Evolutionary conservation across 1,284 basidiomycete species (phyloP).

Genomic region (Malassezia yamatoensis): DNA sequence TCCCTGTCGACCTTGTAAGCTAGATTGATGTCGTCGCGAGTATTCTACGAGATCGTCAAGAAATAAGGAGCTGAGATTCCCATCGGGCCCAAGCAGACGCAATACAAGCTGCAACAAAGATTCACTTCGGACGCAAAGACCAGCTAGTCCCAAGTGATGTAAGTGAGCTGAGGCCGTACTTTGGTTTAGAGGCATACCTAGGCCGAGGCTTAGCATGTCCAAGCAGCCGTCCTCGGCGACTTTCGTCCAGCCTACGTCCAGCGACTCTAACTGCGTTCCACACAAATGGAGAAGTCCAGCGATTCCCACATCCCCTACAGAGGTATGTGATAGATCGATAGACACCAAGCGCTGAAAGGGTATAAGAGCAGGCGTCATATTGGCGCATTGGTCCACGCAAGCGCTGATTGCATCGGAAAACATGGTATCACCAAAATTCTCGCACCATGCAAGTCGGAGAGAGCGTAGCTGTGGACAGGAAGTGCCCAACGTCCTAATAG

Average conservation of each 20-base stretch:
- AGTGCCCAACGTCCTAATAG: neutral
- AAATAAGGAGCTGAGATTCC: slow-evolving; percentile 1
- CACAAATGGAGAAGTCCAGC: slow-evolving; percentile 7
- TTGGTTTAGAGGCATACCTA: neutral
- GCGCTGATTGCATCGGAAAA: slow-evolving; percentile 4
- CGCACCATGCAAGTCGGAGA: slow-evolving; percentile 12
- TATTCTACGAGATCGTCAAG: slow-evolving; percentile 17
- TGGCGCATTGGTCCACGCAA: neutral
- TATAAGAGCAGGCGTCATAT: slow-evolving; percentile 2
- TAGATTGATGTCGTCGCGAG: slow-evolving; percentile 11
- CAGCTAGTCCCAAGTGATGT: slow-evolving; percentile 10
- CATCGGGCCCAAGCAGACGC: neutral
- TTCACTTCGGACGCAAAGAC: slow-evolving; percentile 3
- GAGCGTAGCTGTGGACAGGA: neutral
- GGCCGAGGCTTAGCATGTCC: slow-evolving; percentile 12
- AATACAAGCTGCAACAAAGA: neutral
- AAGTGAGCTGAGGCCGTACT: neutral
- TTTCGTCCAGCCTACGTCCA: slow-evolving; percentile 11
- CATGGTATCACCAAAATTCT: slow-evolving; percentile 6
- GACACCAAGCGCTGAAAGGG: slow-evolving; percentile 6
- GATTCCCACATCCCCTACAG: slow-evolving; percentile 10
- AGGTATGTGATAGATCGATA: slow-evolving; percentile 14
- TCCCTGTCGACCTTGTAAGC: slow-evolving; percentile 9
- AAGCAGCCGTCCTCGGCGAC: slow-evolving; percentile 9
- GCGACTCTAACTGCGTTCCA: slow-evolving; percentile 5